Conservation (phyloP, 345 rosid species). For the Eucalyptus fibrosa region DNA sequence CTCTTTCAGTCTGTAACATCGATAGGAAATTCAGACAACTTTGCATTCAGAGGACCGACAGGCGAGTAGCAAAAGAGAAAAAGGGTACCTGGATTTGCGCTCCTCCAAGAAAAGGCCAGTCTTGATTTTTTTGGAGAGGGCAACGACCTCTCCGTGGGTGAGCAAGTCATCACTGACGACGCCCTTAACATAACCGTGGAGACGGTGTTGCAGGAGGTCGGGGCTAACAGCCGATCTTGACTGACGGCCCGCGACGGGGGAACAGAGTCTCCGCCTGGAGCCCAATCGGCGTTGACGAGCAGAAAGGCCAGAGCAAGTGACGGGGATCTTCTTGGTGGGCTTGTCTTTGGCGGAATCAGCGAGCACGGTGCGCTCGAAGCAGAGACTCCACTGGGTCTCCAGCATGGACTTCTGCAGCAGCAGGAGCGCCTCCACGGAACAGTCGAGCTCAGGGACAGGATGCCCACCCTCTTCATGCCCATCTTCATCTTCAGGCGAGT, state of each 20-base stretch:
- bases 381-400: slow-evolving; percentile 91
- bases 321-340: slow-evolving; percentile 26
- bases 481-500: slow-evolving; percentile 19
- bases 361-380: slow-evolving; percentile 32
- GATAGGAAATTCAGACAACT: not conserved
- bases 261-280: slow-evolving; percentile 23
- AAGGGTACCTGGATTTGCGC: slow-evolving; percentile 49
- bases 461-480: slow-evolving; percentile 18
- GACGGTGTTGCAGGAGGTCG: slow-evolving; percentile 44
- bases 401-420: slow-evolving; percentile 85
- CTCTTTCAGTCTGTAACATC: slow-evolving; percentile 48
- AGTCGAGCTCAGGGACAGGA: slow-evolving; percentile 32
- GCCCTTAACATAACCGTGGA: slow-evolving; percentile 80
- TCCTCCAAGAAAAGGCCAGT: slow-evolving; percentile 74
- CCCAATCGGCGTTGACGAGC: slow-evolving; percentile 63
- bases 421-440: slow-evolving; percentile 65
- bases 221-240: slow-evolving; percentile 31
- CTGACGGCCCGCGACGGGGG: not conserved
- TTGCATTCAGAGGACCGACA: not conserved
- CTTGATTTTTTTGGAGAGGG: slow-evolving; percentile 62
- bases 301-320: slow-evolving; percentile 65
- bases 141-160: slow-evolving; percentile 70
- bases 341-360: slow-evolving; percentile 9
- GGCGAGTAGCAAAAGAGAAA: not conserved
- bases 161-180: slow-evolving; percentile 60